These are phyloP conservation scores for Coemansia pectinata DNA, from an alignment of 192 early-diverging fungal species.

Conservation along the genomic window DNA sequence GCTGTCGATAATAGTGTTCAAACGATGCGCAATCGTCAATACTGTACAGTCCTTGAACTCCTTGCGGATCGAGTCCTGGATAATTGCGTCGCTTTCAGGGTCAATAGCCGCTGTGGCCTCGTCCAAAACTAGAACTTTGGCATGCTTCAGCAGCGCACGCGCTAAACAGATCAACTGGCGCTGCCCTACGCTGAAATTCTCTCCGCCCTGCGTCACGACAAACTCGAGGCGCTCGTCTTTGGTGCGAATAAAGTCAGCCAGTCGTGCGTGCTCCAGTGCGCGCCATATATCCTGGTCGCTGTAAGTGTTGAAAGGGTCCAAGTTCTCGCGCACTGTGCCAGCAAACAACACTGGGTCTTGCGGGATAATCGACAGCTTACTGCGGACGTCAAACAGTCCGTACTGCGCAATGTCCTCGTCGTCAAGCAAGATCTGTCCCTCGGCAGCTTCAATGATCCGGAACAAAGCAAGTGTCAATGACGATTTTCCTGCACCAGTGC, in stretches of 20 bases:
- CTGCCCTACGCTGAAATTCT: slow-evolving; percentile 82
- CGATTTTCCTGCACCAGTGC: slow-evolving; percentile 73
- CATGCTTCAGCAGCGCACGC: slow-evolving; percentile 74
- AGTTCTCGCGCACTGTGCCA: slow-evolving; percentile 63
- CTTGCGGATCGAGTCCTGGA: slow-evolving; percentile 72
- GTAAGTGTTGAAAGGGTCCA: slow-evolving; percentile 54
- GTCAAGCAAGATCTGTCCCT: slow-evolving; percentile 67
- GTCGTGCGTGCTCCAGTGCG: slow-evolving; percentile 65
- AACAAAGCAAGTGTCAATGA: slow-evolving; percentile 64
- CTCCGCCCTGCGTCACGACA: slow-evolving; percentile 57
- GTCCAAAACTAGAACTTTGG: slow-evolving; percentile 73
- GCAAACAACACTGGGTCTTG: slow-evolving; percentile 80
- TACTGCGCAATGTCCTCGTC: slow-evolving; percentile 62
- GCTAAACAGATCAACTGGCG: slow-evolving; percentile 74
- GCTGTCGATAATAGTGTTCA: slow-evolving; percentile 77
- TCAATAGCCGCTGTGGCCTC: slow-evolving; percentile 82
- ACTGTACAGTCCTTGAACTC: slow-evolving; percentile 77
- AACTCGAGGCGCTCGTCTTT: slow-evolving; percentile 68
- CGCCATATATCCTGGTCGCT: slow-evolving; percentile 68
- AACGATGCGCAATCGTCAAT: slow-evolving; percentile 79
- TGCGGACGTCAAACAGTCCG: slow-evolving; percentile 56
- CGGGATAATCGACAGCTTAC: slow-evolving; percentile 78
- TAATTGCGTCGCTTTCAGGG: slow-evolving; percentile 61
- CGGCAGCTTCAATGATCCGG: slow-evolving; percentile 67
- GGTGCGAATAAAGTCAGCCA: slow-evolving; percentile 65